phyloP scores from a whole-genome alignment of 306 rosid genomes.

The Glycine tomentella region DNA sequence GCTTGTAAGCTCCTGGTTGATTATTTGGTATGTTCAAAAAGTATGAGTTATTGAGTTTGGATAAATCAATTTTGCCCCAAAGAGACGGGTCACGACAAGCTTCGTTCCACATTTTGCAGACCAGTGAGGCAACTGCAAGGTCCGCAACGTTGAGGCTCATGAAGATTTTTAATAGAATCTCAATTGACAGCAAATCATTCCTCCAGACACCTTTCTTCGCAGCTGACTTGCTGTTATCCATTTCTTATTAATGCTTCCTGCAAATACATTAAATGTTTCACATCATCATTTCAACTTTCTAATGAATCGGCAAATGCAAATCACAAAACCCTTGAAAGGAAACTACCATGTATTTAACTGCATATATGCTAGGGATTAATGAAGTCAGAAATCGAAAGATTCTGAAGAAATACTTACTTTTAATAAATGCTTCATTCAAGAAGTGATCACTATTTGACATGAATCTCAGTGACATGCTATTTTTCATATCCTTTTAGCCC shows the following conservation, averaged over 20 bases:
- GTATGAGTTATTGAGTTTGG: neutral
- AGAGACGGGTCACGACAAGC: conserved; percentile 28
- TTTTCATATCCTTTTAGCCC: no score
- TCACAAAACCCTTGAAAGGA: no score
- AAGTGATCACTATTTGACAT: no score
- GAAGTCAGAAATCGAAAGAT: no score
- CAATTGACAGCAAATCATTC: neutral
- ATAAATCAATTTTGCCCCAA: conserved; percentile 40
- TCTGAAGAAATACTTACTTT: no score
- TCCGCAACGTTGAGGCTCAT: conserved; percentile 24
- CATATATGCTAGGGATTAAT: no score
- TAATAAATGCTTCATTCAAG: no score
- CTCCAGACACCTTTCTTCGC: no score
- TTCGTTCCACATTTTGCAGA: conserved; percentile 23
- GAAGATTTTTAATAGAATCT: conserved; percentile 34
- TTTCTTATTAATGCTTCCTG: neutral
- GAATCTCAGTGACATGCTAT: no score
- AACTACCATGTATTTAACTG: no score
- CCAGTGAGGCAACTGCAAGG: neutral
- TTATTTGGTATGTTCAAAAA: neutral
- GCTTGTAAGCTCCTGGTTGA: neutral
- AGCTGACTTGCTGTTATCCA: neutral
- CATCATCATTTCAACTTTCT: no score
- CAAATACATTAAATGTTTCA: neutral
- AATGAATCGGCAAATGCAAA: neutral